Percentiles rank a stretch among this genome's conserved stretches.
These are phyloP conservation scores for Lactuca saligna DNA, from an alignment of 129 eudicot species.

Conservation along the genomic window DNA sequence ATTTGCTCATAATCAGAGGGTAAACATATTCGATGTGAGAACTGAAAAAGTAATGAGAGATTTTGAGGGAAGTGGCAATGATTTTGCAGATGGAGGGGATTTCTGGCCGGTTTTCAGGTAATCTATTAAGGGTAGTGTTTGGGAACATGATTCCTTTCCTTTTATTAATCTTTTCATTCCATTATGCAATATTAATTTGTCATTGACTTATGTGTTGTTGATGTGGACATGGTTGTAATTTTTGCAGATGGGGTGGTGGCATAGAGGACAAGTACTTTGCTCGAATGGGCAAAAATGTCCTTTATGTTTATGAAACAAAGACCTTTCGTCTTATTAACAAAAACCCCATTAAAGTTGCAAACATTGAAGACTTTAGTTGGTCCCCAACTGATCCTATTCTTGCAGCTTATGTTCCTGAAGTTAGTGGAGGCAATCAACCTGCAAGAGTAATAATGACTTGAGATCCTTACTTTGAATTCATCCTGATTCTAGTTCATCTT, in stretches of 20 bases:
- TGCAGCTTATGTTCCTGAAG: slow-evolving; percentile 85
- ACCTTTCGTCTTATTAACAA: slow-evolving; percentile 78
- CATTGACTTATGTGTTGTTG: not conserved
- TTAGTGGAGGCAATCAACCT: slow-evolving; percentile 91
- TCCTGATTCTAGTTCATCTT: too few species aligned
- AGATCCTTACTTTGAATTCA: too few species aligned
- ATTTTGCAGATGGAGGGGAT: slow-evolving; percentile 70
- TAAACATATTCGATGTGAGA: slow-evolving; percentile 78
- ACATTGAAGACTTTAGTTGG: slow-evolving; percentile 79
- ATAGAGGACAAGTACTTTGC: slow-evolving; percentile 88
- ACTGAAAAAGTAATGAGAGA: slow-evolving; percentile 89
- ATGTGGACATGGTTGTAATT: not conserved
- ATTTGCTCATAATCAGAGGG: slow-evolving; percentile 51
- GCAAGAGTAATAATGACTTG: slow-evolving; percentile 48
- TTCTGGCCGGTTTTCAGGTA: slow-evolving; percentile 91
- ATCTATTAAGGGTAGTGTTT: not conserved
- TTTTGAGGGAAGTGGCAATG: slow-evolving; percentile 89
- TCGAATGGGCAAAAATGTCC: slow-evolving; percentile 68
- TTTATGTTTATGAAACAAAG: slow-evolving; percentile 86
- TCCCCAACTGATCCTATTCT: slow-evolving; percentile 86
- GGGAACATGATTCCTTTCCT: too few species aligned
- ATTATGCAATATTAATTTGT: not conserved
- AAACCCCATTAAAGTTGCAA: slow-evolving; percentile 82
- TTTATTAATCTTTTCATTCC: not conserved
- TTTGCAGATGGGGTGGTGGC: slow-evolving; percentile 89